Base-by-base conservation (phyloP, 352 stramenopile genomes). In the Lagenidium sp. region DNA sequence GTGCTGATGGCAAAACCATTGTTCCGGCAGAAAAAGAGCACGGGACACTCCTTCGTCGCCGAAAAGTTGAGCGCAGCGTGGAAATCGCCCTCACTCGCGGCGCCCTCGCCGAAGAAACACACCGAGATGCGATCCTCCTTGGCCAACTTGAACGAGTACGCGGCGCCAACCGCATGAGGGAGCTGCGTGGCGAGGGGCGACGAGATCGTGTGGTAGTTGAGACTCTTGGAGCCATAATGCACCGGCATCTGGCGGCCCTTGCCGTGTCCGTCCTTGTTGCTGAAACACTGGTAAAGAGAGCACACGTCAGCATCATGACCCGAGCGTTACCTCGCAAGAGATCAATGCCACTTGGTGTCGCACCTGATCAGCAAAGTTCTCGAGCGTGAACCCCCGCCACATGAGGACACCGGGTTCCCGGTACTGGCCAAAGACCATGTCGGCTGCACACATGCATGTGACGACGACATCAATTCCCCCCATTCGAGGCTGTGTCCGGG, bases 1-100 rank as follows among this genome's bases (percentile, higher is more conserved):
- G 96, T 99, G 44, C 82, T 94, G 51, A 99, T 99, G 5, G 96
- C 96, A 60, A 98, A 99, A 6, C 96, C 95, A 64, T 99, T 99
- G 71, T 99, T 99, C 12, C 96, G 76, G 56, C 93, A 97, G 60
- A 99, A 91, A 60, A 99, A 99, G 4, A 99, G 73, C 31, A 98
- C 87, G 5, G 96, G 96, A 13, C 78, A 88, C 26, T 97, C 83
- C 34, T 97, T 91, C 1, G 95, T 98, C 1, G 96, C 75, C 0
- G 95, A 94, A 84, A 99, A 97, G 57, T 98, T 99, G 36, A 98
- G 60, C 12, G 77, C 80, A 5, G 95, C 95, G 53, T 99, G 96
- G 61, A 98, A 98, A 54, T 99, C 96, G 18, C 95, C 90, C 43
- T 98, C 96, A 36, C 85, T 98, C 5, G 96, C 94, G 15, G 94